Evolutionary conservation across 305 asterid species (phyloP).

Genomic region (Fraxinus velutina): DNA sequence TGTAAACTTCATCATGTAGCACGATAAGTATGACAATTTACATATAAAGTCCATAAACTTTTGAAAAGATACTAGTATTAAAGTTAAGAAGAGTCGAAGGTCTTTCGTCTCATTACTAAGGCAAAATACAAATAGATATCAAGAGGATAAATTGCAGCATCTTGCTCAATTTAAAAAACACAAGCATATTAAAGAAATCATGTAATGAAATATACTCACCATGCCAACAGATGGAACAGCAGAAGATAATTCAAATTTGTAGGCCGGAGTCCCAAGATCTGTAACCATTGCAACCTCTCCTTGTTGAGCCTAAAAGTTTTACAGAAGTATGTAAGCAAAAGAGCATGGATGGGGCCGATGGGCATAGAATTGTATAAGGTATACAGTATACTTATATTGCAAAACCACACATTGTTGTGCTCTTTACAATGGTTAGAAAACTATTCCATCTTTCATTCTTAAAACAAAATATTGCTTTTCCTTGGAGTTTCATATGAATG

Average conservation of each 20-base stretch:
- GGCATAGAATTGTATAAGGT: not conserved
- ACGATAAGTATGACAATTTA: not conserved
- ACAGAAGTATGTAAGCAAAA: constrained; percentile 22
- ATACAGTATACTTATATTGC: not conserved
- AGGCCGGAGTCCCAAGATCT: constrained; percentile 70
- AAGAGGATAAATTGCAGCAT: constrained; percentile 1
- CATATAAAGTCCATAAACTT: not conserved
- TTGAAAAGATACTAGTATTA: not conserved
- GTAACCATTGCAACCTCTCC: constrained; percentile 81
- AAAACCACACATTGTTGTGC: not conserved
- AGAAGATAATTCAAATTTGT: constrained; percentile 63
- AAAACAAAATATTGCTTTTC: not conserved
- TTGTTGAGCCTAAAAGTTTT: constrained; percentile 53
- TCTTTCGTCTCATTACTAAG: not conserved
- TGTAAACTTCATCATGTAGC: not conserved
- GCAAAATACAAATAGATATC: not conserved
- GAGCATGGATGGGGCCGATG: not conserved
- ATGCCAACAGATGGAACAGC: constrained; percentile 66
- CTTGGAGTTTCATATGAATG: not conserved
- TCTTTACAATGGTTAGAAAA: not conserved
- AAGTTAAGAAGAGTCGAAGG: not conserved
- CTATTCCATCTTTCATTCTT: not conserved
- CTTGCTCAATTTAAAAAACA: not conserved
- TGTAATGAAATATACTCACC: constrained; percentile 41
- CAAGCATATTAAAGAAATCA: not conserved